Evolutionary conservation across 148 eudicot species (phyloP), one percentile per base, ranked within the genome.

Genomic region (Oxyria digyna): DNA sequence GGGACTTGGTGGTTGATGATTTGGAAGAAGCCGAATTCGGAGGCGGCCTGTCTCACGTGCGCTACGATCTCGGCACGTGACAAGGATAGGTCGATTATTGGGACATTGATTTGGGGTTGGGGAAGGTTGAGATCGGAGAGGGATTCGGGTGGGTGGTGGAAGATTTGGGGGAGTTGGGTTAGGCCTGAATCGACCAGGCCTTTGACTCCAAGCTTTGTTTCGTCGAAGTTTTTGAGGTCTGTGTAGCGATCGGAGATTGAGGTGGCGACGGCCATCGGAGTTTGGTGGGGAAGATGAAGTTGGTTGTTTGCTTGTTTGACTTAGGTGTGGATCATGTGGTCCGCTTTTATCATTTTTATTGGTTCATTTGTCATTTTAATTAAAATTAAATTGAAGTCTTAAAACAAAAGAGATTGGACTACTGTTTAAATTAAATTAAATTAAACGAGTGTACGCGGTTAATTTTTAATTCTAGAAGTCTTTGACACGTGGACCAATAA

Each of bases 181-280:
- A 87, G 20, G 70, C 91, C 87, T 3, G 86, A 82, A 74, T 89
- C 91, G 9, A 89, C 78, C 20, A 89, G 81, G 67, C 96, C 96
- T 79, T 89, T 89, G 41, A 87, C 89, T 11, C 91, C 96, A 59
- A 85, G 69, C 67, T 85, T 89, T 17, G 91, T 74, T 20, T 80
- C 87, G 9, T 89, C 96, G 74, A 89, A 89, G 17, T 78, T 32
- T 66, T 80, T 71, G 0, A 89, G 73, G 32, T 87, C 85, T 8
- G 46, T 2, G 69, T 35, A 23, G 46, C 69, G 69, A 14, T 66
- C 69, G 46, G 42, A 38, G 42, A 18, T 2, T 24, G 33, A 55
- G 32, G 17, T 33, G 62, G 33, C 20, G 65, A 15, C 5, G 38
- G 65, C 37, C 65, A 59, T 59, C 65, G 65, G 37, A 59, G 27